Conservation (phyloP, 176 grass and related monocot species). For the Carex parvula region DNA sequence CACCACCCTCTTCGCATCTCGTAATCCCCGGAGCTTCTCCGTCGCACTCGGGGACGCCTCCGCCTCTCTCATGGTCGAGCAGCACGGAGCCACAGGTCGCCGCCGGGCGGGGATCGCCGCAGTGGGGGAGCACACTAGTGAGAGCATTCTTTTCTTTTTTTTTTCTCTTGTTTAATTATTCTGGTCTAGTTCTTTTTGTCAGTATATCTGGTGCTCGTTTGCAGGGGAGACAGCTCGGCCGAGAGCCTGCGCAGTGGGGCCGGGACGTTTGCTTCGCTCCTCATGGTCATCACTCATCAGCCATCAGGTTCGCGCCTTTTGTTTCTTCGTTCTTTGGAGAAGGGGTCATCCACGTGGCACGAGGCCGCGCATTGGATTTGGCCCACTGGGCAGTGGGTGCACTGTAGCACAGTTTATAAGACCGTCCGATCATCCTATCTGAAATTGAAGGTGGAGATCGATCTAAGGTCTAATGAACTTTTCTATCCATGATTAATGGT, state of each 20-base stretch:
- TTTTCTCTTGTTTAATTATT: neutral
- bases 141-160: neutral
- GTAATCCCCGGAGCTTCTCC: constrained; percentile 30
- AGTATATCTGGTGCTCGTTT: neutral
- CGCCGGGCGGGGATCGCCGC: neutral
- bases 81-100: neutral
- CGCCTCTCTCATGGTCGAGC: constrained; percentile 49
- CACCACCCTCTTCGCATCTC: constrained; percentile 75
- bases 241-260: neutral
- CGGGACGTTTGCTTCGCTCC: neutral
- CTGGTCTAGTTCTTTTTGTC: neutral
- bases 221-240: neutral
- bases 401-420: neutral
- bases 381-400: neutral
- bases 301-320: neutral
- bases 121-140: neutral
- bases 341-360: neutral
- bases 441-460: neutral
- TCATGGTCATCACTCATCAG: neutral
- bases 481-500: no score
- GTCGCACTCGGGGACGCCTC: neutral
- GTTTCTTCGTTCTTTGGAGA: neutral
- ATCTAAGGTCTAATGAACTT: no score
- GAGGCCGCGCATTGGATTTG: neutral
- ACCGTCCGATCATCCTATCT: neutral